These are phyloP conservation scores for Teunomyces barrocoloradensis DNA, from an alignment of 805 yeast genomes.

Conservation along the genomic window DNA sequence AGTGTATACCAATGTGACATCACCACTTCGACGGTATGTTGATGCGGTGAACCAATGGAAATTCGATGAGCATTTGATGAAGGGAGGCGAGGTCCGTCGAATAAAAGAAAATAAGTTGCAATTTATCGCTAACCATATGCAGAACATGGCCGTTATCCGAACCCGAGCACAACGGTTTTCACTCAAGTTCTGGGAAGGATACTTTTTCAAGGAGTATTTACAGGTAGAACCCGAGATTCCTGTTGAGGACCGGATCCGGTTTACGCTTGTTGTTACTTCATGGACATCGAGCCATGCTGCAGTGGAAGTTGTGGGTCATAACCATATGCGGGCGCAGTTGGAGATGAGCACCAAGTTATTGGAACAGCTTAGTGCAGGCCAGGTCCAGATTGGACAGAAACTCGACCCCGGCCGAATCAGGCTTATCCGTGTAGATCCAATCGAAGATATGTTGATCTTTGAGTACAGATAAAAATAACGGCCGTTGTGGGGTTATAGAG, in stretches of 20 bases:
- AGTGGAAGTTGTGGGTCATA: conserved; percentile 27
- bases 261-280: conserved; percentile 17
- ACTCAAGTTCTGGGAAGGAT: conserved; percentile 36
- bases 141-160: conserved; percentile 27
- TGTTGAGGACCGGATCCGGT: conserved; percentile 16
- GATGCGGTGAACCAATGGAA: conserved; percentile 70
- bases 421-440: conserved; percentile 29
- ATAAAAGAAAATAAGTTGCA: conserved; percentile 9
- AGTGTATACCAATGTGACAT: conserved; percentile 72
- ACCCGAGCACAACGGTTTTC: conserved; percentile 24
- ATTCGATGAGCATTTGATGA: conserved; percentile 9
- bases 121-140: conserved; percentile 27
- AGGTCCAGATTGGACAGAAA: conserved; percentile 21
- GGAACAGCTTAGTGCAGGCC: conserved; percentile 17
- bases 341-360: conserved; percentile 19
- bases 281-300: conserved; percentile 5
- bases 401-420: conserved; percentile 16
- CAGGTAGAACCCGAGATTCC: conserved; percentile 14
- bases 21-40: conserved; percentile 26
- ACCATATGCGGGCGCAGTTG: conserved; percentile 19
- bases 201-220: conserved; percentile 29
- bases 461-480: conserved; percentile 6
- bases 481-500: not conserved
- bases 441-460: conserved; percentile 34
- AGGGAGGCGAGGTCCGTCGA: not conserved